Evolutionary conservation across 257 asterid species (phyloP).

Genomic region (Solanum acaule): DNA sequence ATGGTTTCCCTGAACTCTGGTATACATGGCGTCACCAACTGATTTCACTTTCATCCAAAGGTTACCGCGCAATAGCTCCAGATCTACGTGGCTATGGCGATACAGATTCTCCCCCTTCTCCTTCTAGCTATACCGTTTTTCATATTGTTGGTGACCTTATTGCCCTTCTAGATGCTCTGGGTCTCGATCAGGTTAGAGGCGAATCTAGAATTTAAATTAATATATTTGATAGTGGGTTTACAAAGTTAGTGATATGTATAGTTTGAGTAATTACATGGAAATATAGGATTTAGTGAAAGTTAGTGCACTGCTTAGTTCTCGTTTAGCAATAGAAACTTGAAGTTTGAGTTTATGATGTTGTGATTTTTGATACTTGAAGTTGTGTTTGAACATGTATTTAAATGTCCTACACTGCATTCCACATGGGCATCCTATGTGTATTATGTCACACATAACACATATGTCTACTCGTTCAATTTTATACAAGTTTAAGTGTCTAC

Average conservation of each 20-base stretch:
- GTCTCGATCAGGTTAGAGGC: slow-evolving; percentile 25
- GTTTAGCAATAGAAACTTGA: not conserved
- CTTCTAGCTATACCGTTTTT: slow-evolving; percentile 63
- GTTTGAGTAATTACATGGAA: not conserved
- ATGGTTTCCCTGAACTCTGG: slow-evolving; percentile 99
- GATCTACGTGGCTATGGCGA: slow-evolving; percentile 96
- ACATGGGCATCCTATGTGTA: too few species aligned
- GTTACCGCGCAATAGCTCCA: slow-evolving; percentile 83
- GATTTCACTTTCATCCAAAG: slow-evolving; percentile 59
- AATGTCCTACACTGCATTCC: not conserved
- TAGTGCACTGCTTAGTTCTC: not conserved
- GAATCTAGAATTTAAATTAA: not conserved
- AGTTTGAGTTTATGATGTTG: not conserved
- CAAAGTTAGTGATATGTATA: not conserved
- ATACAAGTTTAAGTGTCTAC: not conserved
- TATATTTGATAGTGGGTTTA: not conserved
- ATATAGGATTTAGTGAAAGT: not conserved
- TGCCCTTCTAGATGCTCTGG: slow-evolving; percentile 46
- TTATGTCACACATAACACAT: not conserved
- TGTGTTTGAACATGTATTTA: not conserved
- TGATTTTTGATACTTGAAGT: not conserved
- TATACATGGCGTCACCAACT: slow-evolving; percentile 98
- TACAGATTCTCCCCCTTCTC: slow-evolving; percentile 63
- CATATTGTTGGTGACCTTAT: slow-evolving; percentile 75
- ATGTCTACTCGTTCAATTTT: not conserved